Percentiles rank a stretch among this genome's conserved stretches.
These are phyloP conservation scores for Metarhizium robertsii DNA, from an alignment of 2,329 filamentous ascomycete genomes.

Conservation along the genomic window DNA sequence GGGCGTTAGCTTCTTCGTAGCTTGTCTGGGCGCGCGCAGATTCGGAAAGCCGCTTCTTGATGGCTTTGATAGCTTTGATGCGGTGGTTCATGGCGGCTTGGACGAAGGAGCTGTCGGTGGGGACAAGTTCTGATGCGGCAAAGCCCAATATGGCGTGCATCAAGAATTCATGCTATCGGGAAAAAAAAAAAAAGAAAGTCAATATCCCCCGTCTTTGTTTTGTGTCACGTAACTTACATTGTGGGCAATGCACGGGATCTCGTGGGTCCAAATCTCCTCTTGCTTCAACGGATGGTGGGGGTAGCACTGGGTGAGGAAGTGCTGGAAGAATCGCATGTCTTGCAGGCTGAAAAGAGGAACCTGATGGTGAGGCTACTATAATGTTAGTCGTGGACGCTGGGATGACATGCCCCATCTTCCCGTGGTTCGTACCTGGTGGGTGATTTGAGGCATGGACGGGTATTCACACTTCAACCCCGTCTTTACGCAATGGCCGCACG, in stretches of 20 bases:
- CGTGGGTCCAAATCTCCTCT: slow-evolving; percentile 56
- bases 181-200: slow-evolving; percentile 4
- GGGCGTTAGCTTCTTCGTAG: slow-evolving; percentile 47
- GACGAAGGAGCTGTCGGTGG: slow-evolving; percentile 39
- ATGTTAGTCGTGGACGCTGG: not conserved
- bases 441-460: slow-evolving; percentile 39
- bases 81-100: slow-evolving; percentile 54
- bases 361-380: slow-evolving; percentile 41
- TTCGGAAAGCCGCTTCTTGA: slow-evolving; percentile 44
- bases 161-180: slow-evolving; percentile 48
- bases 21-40: slow-evolving; percentile 29
- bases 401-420: not conserved
- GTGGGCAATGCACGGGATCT: slow-evolving; percentile 58
- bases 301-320: slow-evolving; percentile 52
- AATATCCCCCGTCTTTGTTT: no score
- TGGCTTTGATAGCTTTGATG: slow-evolving; percentile 53
- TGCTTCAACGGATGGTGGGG: slow-evolving; percentile 57
- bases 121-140: slow-evolving; percentile 55
- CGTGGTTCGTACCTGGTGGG: slow-evolving; percentile 34
- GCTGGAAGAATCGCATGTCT: slow-evolving; percentile 62
- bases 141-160: slow-evolving; percentile 64
- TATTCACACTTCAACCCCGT: slow-evolving; percentile 55
- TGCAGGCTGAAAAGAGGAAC: slow-evolving; percentile 50
- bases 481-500: slow-evolving; percentile 55
- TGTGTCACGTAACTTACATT: slow-evolving; percentile 34